These are phyloP conservation scores for Penicillium polonicum DNA, from an alignment of 2,329 filamentous ascomycete species.

Conservation along the genomic window DNA sequence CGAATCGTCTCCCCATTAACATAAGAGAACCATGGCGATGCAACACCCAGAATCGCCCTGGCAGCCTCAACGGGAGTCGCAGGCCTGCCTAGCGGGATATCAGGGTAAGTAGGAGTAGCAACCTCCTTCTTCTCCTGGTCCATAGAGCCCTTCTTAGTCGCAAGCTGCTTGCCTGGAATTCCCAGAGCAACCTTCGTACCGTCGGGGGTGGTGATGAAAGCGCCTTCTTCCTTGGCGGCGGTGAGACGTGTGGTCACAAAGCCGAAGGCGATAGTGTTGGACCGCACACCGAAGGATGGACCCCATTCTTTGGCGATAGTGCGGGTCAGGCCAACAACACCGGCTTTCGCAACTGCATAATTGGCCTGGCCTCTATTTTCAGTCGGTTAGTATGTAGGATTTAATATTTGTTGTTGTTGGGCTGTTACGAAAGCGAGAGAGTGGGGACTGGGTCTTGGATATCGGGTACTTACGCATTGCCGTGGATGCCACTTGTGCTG, in stretches of 20 bases:
- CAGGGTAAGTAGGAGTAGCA: slow-evolving; percentile 50
- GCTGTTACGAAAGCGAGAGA: not conserved
- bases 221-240: slow-evolving; percentile 79
- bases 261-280: slow-evolving; percentile 83
- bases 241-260: slow-evolving; percentile 78
- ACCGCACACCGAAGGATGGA: slow-evolving; percentile 74
- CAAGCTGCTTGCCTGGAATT: slow-evolving; percentile 63
- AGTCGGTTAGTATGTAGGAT: not conserved
- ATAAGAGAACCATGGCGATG: slow-evolving; percentile 79
- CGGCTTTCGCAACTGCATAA: slow-evolving; percentile 82
- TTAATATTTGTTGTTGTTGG: not conserved
- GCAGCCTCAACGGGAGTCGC: slow-evolving; percentile 80
- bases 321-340: slow-evolving; percentile 78
- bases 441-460: not conserved
- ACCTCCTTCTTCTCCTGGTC: slow-evolving; percentile 34
- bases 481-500: slow-evolving; percentile 76
- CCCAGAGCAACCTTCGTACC: slow-evolving; percentile 73
- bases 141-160: slow-evolving; percentile 25
- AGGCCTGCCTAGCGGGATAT: slow-evolving; percentile 76
- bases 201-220: slow-evolving; percentile 72
- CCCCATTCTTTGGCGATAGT: slow-evolving; percentile 93
- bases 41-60: slow-evolving; percentile 71
- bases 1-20: slow-evolving; percentile 84
- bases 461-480: slow-evolving; percentile 60
- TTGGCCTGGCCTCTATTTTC: slow-evolving; percentile 69